Conservation (phyloP, 805 yeast species). For the Ogataea chonburiensis region DNA sequence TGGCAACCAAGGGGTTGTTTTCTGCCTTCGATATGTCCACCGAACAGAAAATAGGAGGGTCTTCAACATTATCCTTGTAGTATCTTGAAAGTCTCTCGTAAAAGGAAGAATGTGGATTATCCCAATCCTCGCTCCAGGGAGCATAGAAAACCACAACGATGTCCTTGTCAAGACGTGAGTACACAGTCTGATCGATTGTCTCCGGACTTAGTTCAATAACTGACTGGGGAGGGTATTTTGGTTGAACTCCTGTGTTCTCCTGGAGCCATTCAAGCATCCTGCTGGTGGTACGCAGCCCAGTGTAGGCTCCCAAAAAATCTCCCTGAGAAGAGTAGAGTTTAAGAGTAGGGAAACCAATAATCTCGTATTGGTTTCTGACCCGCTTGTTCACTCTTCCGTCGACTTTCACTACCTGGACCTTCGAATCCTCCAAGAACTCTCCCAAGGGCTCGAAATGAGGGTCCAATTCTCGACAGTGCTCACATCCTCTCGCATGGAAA, state of each 20-base stretch:
- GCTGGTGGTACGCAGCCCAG: constrained; percentile 34
- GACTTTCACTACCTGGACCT: constrained; percentile 36
- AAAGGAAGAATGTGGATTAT: constrained; percentile 30
- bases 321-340: constrained; percentile 44
- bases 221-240: constrained; percentile 31
- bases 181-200: constrained; percentile 19
- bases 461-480: constrained; percentile 44
- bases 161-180: constrained; percentile 17
- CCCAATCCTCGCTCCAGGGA: constrained; percentile 38
- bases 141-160: constrained; percentile 36
- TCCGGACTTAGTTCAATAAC: constrained; percentile 16
- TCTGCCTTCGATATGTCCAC: constrained; percentile 35
- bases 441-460: constrained; percentile 47
- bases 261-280: constrained; percentile 33
- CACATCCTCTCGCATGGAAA: constrained; percentile 47
- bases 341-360: constrained; percentile 49
- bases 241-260: constrained; percentile 35
- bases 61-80: constrained; percentile 23
- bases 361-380: constrained; percentile 39
- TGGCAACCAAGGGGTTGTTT: constrained; percentile 28
- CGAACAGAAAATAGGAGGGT: constrained; percentile 28
- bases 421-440: constrained; percentile 40
- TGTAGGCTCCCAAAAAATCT: constrained; percentile 39
- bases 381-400: constrained; percentile 36
- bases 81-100: constrained; percentile 33